Evolutionary conservation across 345 rosid genomes (phyloP).

Genomic region (Eucalyptus tenuipes): DNA sequence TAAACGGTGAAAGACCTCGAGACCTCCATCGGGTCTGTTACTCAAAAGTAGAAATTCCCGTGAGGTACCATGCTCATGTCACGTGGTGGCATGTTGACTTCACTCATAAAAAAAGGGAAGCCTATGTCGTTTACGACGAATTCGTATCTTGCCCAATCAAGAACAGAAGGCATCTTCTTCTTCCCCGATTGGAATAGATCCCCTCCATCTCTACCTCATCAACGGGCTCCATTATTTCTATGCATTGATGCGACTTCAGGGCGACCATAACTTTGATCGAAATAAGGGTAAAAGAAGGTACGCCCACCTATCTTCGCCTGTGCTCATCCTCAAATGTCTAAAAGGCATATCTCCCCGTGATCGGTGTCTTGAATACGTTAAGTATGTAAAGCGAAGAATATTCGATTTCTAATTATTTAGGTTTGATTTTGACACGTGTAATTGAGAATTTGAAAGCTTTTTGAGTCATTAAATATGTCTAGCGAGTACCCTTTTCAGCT

Average conservation of each 20-base stretch:
- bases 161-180: background rate
- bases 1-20: background rate
- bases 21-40: background rate
- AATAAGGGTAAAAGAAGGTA: background rate
- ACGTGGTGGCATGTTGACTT: background rate
- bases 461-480: background rate
- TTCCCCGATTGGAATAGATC: background rate
- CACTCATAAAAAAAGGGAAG: background rate
- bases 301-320: background rate
- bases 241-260: background rate
- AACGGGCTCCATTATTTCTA: background rate
- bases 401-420: background rate
- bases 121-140: background rate
- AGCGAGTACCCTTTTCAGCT: background rate
- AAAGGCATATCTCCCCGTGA: background rate
- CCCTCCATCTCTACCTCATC: background rate
- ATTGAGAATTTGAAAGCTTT: background rate
- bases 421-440: background rate
- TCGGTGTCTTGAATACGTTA: background rate
- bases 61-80: background rate
- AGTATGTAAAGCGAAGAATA: background rate
- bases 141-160: background rate
- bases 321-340: background rate
- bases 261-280: background rate
- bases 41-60: background rate